Base-by-base conservation (phyloP, 2,329 filamentous ascomycete species). In the Thielaviopsis punctulata region DNA sequence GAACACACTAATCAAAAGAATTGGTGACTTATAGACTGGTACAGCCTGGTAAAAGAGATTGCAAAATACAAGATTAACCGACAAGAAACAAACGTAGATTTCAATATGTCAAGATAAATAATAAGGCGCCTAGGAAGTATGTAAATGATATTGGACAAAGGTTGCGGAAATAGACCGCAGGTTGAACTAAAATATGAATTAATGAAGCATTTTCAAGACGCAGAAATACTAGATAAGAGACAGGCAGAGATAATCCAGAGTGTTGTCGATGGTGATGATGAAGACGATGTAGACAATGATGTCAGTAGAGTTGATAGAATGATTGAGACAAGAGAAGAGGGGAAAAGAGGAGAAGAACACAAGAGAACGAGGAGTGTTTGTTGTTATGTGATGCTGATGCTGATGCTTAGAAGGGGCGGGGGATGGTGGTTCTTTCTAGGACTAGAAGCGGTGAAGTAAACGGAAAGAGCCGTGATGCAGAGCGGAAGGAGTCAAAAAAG, bases 401-500 rank as follows among this genome's bases (percentile, higher is more conserved):
- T 36, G 30, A 2, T 4, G 9, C 13, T n/a, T 6, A 27, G 5
- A 27, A 27, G 25, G 6, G 3, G 30, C 13, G 12, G n/a, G 10
- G 13, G n/a, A n/a, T n/a, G n/a, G n/a, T n/a, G n/a, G n/a, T n/a
- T n/a, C n/a, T n/a, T n/a, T n/a, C n/a, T n/a, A 46, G 12, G 12
- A 3, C 8, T 2, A 9, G 23, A 3, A 39, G 6, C 19, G 39
- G 27, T 3, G n/a, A 36, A 36, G n/a, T 22, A 8, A 19, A 39
- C 18, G 19, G 41, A 49, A 25, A 43, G 21, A 45, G 22, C 15
- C 21, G 25, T n/a, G n/a, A n/a, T n/a, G 25, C 43, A 33, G 30
- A 49, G 30, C 48, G 48, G 48, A 49, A 30, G 48, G 48, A 49
- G 43, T 49, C n/a, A n/a, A n/a, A n/a, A n/a, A n/a, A n/a, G n/a